Evolutionary conservation across 331 rosid genomes (phyloP), one percentile per base, ranked within the genome.

Genomic region (Acacia pycnantha): DNA sequence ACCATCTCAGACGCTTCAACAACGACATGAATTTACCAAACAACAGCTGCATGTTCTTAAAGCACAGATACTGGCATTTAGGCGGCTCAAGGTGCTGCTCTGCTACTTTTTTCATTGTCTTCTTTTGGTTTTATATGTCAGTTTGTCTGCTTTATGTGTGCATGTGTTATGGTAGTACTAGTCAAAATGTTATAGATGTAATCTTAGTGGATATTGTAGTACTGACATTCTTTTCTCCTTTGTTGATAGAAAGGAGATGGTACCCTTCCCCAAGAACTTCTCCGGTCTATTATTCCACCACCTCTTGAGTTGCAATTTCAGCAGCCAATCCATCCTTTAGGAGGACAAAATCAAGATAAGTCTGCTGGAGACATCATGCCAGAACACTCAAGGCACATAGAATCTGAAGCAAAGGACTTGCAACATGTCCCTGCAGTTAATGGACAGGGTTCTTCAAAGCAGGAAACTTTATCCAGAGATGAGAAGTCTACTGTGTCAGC

Each of bases 41-140:
- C 97, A 91, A 83, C 99, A 94, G 87, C 82, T 94, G 78, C 99
- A 96, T 77, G 99, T 96, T 82, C 97, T 96, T 76, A 96, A 96
- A 87, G 99, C 99, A 51, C 99, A 94, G 85, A 96, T 96, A 79
- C 88, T 96, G 67, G 99, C 99, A 84, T 94, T 96, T 83, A 90
- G 99, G 88, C 94, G 99, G 82, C 85, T 96, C 78, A 96, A 96
- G 99, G 99, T 96, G 56, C 51, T 24, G 43, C 75, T 79, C 76
- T 85, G 33, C 79, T 73, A 66, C 77, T 59, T 76, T 53, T 83
- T 69, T 73, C 51, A 31, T 66, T 51, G 11, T 54, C 72, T 15
- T 24, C 61, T 6, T 24, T n/a, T 71, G 56, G 26, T 43, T 74
- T 22, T 82, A 11, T 70, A 13, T 76, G 24, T 82, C 21, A 33